Percentiles rank a stretch among this genome's conserved stretches.
Evolutionary conservation across 164 flowering plant genomes (phyloP).

Genomic region (Chimonanthus salicifolius): DNA sequence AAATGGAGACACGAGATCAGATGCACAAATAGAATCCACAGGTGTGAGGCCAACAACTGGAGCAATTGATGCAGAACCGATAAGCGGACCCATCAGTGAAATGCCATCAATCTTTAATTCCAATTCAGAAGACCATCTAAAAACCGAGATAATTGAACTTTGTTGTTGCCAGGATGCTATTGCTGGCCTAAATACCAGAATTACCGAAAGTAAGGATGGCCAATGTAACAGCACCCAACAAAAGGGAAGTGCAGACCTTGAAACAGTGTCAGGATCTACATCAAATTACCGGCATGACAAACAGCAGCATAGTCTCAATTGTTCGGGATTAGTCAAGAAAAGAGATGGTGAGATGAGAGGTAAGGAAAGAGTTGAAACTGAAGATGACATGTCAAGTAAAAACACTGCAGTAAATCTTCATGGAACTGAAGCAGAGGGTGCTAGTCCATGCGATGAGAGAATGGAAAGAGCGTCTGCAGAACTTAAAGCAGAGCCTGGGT

Average conservation of each 20-base stretch:
- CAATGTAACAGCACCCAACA: constrained; percentile 11
- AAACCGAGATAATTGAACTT: constrained; percentile 61
- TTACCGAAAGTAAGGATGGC: constrained; percentile 31
- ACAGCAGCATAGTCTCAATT: neutral
- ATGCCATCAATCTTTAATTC: constrained; percentile 16
- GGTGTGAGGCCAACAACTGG: constrained; percentile 12
- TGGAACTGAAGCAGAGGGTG: too few species aligned
- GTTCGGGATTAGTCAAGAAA: constrained; percentile 12
- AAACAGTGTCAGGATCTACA: constrained; percentile 13
- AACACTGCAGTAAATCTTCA: too few species aligned
- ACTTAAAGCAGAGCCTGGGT: too few species aligned
- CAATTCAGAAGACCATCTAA: constrained; percentile 46
- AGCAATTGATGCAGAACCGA: constrained; percentile 11
- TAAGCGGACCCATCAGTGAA: constrained; percentile 13
- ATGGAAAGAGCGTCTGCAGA: too few species aligned
- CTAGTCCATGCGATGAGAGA: too few species aligned
- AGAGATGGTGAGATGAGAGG: constrained; percentile 12
- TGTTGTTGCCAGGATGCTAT: constrained; percentile 33
- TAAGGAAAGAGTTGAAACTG: neutral
- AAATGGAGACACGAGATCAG: constrained; percentile 19
- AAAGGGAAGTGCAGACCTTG: constrained; percentile 19
- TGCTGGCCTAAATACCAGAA: constrained; percentile 24
- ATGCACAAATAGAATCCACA: constrained; percentile 12
- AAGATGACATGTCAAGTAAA: too few species aligned
- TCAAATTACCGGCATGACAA: constrained; percentile 17